Evolutionary conservation across 2,329 filamentous ascomycete genomes (phyloP), one percentile per base, ranked within the genome.

Genomic region (Domatiomyces catenatus): DNA sequence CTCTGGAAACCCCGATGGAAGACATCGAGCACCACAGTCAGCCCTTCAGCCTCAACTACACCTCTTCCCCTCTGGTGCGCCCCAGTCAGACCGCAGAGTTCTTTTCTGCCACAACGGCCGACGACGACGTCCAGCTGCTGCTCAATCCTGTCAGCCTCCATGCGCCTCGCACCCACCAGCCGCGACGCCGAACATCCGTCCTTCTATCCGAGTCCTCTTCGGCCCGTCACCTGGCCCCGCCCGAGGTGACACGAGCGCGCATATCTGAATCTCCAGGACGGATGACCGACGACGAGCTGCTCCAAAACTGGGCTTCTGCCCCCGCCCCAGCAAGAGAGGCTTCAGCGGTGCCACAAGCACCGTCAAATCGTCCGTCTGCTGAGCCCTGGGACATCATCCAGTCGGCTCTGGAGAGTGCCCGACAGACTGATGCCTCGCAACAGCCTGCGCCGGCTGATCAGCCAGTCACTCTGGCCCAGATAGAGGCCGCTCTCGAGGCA

Each of bases 241-340:
- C 65, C 45, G 61, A 67, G 5, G 64, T 55, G 46, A 58, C 66
- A 46, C 64, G 65, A 46, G 59, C 67, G 10, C 65, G 64, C 53
- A 66, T 67, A 63, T 67, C 67, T 20, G 60, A 66, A 19, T 70
- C 68, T 15, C 68, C 68, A 12, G 62, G 62, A 6, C 67, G 67
- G 17, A 58, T 69, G 8, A 62, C 64, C 32, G 59, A 65, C 24
- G 58, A 62, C 6, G 61, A 55, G 26, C 46, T 55, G 1, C 32
- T 39, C 1, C 42, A 54, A 10, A 19, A 26, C 44, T 50, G 50
- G 17, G 46, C 52, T 15, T 49, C 52, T 26, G 48, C 53, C 17
- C 42, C 54, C 17, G 53, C 45, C 18, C 46, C 52, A 19, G 45
- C 51, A 3, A 26, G 45, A 8, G 39, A 48, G 3, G 24, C 42